Base-by-base conservation (phyloP, 1,139 yeast species). In the Diutina scorzettiae region DNA sequence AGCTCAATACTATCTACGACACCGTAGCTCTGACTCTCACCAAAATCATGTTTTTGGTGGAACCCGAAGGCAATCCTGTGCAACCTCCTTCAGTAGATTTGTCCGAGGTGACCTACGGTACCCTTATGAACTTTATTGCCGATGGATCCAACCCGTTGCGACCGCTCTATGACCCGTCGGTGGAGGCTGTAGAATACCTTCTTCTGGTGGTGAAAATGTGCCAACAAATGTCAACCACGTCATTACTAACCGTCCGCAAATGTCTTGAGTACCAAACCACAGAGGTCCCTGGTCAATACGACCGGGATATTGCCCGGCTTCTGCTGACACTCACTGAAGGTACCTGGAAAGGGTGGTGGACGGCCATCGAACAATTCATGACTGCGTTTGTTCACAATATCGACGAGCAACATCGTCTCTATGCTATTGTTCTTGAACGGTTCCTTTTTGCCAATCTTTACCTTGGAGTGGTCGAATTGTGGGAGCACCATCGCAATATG, bases 391-490 rank as follows among this genome's bases (percentile, higher is more conserved):
- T 34, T 9, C 28, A 7, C 6, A 28, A 21, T 34, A 3, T 8
- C 12, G 20, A 14, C 39, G 27, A 23, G 11, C 39, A 23, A 16
- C 19, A 11, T 8, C 39, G 28, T 3, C 7, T 32, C 3, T 17
- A 66, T 45, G 50, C 49, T 19, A 45, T 64, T 2, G 55, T 75
- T 0, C 46, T 71, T 9, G 61, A 63, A n/a, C 54, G 71, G 42
- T 57, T 73, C 19, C 51, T 75, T 4, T 58, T 58, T 18, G 51
- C 61, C 14, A 62, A 66, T 43, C 54, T 62, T 16, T 70, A 67
- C 48, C 60, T 60, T 2, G 54, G 59, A 0, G 57, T 69, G 7
- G 23, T 16, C 0, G 51, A 54, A 1, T 49, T 49, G 45, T 56
- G 52, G 48, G 43, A 47, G 25, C 36, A 42, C 2, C 49, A 53